Conservation (phyloP, 2,329 filamentous ascomycete genomes). For the Ophiocordyceps polyrhachis-furcata region DNA sequence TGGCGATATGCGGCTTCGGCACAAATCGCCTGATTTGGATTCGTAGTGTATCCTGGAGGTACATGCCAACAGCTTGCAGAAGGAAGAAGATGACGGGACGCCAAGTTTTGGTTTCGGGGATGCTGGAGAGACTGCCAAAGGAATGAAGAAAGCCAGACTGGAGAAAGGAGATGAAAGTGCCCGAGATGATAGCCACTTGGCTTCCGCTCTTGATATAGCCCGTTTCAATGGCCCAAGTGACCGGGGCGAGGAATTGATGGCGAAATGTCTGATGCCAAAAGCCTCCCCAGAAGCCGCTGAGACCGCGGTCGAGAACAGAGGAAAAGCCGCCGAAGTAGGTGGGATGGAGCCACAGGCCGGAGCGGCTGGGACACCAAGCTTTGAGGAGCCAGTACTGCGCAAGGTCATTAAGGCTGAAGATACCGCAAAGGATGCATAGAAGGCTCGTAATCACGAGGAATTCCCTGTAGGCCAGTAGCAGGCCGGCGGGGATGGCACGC, state of each 20-base stretch:
- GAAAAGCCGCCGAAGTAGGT: constrained; percentile 35
- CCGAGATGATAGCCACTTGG: constrained; percentile 6
- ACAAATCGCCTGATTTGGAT: constrained; percentile 14
- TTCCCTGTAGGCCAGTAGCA: constrained; percentile 37
- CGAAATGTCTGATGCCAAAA: constrained; percentile 92
- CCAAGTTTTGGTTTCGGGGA: constrained; percentile 33
- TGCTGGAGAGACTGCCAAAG: constrained; percentile 46
- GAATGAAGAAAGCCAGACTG: constrained; percentile 54
- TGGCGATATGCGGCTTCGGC: constrained; percentile 20
- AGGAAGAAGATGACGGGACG: constrained; percentile 51
- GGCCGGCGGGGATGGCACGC: constrained; percentile 18
- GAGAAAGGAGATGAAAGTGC: constrained; percentile 30
- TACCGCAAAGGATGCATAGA: constrained; percentile 37
- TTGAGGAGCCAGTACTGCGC: constrained; percentile 29
- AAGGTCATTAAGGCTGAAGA: constrained; percentile 43
- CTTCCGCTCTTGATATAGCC: constrained; percentile 19
- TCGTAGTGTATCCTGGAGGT: constrained; percentile 31
- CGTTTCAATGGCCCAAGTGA: constrained; percentile 23
- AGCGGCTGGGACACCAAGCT: constrained; percentile 30
- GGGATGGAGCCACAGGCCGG: constrained; percentile 33
- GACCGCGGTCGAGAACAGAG: constrained; percentile 45
- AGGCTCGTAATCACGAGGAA: constrained; percentile 36
- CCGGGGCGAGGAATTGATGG: constrained; percentile 45
- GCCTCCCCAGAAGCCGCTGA: constrained; percentile 65
- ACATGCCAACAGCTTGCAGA: constrained; percentile 46